Evolutionary conservation across 345 rosid genomes (phyloP).

Genomic region (Syzygium aqueum): DNA sequence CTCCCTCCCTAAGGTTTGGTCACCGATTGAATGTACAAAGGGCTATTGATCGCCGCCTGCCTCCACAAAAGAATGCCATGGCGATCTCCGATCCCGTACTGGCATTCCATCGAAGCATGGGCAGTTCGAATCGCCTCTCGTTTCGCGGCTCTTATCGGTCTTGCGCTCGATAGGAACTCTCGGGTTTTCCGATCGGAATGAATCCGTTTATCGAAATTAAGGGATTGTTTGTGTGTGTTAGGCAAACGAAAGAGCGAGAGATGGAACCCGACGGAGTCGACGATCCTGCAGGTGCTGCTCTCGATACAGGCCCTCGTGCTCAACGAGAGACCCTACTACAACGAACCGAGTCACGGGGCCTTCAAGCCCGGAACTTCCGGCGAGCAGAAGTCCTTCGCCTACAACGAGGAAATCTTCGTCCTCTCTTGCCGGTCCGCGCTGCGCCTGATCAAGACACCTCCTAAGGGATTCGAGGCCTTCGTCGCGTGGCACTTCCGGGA

Average conservation of each 20-base stretch:
- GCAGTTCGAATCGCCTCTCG: too few species aligned
- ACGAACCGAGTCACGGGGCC: conserved; percentile 31
- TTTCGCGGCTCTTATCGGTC: background rate
- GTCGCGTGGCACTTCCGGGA: conserved; percentile 28
- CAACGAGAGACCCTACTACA: conserved; percentile 42
- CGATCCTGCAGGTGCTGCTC: conserved; percentile 42
- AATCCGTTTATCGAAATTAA: background rate
- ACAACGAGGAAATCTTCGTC: conserved; percentile 26
- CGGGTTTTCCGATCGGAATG: background rate
- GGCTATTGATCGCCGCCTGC: background rate
- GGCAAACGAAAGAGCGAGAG: conserved; percentile 16
- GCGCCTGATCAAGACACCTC: conserved; percentile 17
- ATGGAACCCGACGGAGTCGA: conserved; percentile 40
- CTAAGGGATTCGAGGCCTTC: conserved; percentile 32
- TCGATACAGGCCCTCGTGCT: conserved; percentile 54
- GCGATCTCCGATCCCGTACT: background rate
- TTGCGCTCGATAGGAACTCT: background rate
- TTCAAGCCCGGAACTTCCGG: background rate
- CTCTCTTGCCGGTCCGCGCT: conserved; percentile 29
- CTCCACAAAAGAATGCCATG: background rate
- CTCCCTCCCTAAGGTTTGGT: background rate
- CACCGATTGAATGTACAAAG: background rate
- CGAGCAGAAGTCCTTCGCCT: conserved; percentile 23
- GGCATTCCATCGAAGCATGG: background rate
- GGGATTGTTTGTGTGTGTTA: background rate